Conservation (phyloP, 176 grass and related monocot genomes). For the Pontederia crassipes region DNA sequence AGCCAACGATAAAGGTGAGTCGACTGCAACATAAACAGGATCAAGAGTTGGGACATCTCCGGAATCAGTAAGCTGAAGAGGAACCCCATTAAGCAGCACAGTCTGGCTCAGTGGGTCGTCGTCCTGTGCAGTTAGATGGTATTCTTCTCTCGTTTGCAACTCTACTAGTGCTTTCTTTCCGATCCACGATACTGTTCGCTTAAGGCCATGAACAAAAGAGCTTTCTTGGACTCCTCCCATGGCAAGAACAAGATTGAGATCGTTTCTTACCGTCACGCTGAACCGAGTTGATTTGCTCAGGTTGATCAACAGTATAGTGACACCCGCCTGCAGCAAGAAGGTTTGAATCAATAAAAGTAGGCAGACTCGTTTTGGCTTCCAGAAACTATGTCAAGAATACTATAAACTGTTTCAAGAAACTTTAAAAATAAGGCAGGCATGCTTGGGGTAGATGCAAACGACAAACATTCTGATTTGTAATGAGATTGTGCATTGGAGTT, state of each 20-base stretch:
- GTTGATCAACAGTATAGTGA: constrained; percentile 83
- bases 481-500: no score
- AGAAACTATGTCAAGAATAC: no score
- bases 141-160: constrained; percentile 61
- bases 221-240: constrained; percentile 48
- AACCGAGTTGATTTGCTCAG: constrained; percentile 53
- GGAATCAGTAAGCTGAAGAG: constrained; percentile 52
- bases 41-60: constrained; percentile 49
- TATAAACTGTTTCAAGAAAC: no score
- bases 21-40: constrained; percentile 46
- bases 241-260: constrained; percentile 51
- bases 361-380: no score
- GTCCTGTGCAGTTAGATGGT: constrained; percentile 50
- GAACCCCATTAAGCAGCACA: constrained; percentile 69
- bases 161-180: constrained; percentile 74
- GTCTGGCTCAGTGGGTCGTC: constrained; percentile 43
- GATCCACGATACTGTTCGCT: constrained; percentile 75
- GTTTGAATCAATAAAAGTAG: no score
- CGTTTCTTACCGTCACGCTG: constrained; percentile 69
- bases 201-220: constrained; percentile 46
- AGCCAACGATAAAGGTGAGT: constrained; percentile 48
- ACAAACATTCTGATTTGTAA: no score
- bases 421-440: no score
- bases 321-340: constrained; percentile 35
- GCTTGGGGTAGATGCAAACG: no score